These are phyloP conservation scores for Candolleomyces efflorescens DNA, from an alignment of 768 basidiomycete species.

Conservation along the genomic window DNA sequence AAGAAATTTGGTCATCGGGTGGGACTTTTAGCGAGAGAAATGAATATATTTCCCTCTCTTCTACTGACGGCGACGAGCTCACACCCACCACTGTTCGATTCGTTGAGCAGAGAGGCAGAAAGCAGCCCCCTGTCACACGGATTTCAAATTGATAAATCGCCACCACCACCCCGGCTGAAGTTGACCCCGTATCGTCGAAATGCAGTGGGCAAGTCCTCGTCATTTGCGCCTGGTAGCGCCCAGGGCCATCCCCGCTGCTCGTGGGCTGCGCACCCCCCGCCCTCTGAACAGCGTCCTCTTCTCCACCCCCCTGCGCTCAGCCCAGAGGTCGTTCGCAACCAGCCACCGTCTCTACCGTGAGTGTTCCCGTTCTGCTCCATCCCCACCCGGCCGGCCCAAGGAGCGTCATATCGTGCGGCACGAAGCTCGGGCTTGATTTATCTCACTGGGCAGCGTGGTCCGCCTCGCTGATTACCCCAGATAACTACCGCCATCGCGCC, in stretches of 20 bases:
- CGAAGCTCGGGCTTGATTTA: background rate
- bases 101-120: no score
- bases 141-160: no score
- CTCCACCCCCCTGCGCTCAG: background rate
- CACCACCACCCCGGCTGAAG: no score
- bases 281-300: background rate
- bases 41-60: no score
- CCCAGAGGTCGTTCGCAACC: background rate
- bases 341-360: conserved; percentile 1
- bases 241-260: background rate
- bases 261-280: background rate
- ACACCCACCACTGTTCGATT: no score
- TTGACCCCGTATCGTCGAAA: background rate
- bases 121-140: no score
- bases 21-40: no score
- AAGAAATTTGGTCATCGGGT: no score
- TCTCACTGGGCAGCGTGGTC: no score
- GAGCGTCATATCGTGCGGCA: background rate
- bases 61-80: no score
- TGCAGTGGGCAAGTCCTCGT: background rate
- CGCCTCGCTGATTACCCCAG: background rate
- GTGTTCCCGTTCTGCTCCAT: background rate
- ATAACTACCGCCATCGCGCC: background rate
- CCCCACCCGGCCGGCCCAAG: background rate
- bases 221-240: background rate